Base-by-base conservation (phyloP, 768 basidiomycete species). In the Mycena capillaripes region DNA sequence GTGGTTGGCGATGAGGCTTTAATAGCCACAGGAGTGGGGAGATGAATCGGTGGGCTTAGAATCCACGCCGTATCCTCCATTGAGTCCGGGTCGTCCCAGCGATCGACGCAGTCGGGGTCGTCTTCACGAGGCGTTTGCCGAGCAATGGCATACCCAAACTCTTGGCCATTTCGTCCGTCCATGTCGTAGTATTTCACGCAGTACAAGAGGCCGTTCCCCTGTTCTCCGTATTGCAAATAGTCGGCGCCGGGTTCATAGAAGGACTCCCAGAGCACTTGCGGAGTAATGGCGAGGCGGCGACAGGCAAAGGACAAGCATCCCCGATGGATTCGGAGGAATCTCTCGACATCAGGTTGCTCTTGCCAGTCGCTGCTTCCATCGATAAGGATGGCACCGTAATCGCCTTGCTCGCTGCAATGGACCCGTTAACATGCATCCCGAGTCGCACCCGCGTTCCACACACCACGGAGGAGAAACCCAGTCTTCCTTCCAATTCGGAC, bases 131-230 rank as follows among this genome's bases (percentile, higher is more conserved):
- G 71, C 23, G 71, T 72, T 23, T 56, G 52, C 52, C 21, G 38
- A 21, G n/a, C 10, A 11, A 70, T 32, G 8, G 69, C 69, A 59
- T 64, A 70, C 7, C 62, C 69, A 34, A 70, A 70, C 3, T 64
- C 52, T 32, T 70, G 69, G 32, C 29, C 69, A 42, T 70, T 70
- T 25, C 70, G 63, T 25, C 64, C 70, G 4, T 71, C 65, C 70
- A 75, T 72, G 8, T 75, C 71, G 25, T 75, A 67, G 66, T 75
- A 75, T 30, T 68, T 52, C 34, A 72, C 23, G 58, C 70, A 71
- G 23, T 72, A 66, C 36, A 75, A 19, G 0, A 75, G 69, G 11
- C 70, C 69, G 9, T 6, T 50, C 4, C 2, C 21, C 10, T 17
- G n/a, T 16, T 57, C 64, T 2, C 73, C 63, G 32, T 66, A 75